Evolutionary conservation across 2,329 filamentous ascomycete genomes (phyloP), one percentile per base, ranked within the genome.

Genomic region (Simplicillium sp.): DNA sequence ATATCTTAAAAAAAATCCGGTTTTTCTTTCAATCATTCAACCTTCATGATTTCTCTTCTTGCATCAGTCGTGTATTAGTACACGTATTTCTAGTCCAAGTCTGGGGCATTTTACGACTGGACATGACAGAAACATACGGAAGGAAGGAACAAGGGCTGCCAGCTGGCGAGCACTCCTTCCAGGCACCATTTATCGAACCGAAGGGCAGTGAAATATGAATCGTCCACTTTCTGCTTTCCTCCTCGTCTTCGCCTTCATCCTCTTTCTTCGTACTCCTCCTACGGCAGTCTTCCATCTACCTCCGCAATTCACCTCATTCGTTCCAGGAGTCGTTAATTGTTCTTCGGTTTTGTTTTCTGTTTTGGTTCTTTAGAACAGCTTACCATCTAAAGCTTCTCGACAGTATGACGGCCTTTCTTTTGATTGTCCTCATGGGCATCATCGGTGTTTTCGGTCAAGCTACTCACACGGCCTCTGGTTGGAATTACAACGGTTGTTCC

Each of bases 401-500:
- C 44, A 46, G 35, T 28, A 44, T 44, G 42, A n/a, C 31, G 32
- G 36, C 39, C 41, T 38, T 39, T 29, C 25, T 37, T 37, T 36
- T 46, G 29, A 33, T 46, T 28, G 37, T 35, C 39, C 36, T 44
- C 38, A 34, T 39, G 36, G 40, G 36, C 20, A 36, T 41, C 17
- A 34, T 40, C 28, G 31, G 34, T 29, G 42, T 36, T n/a, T 36
- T 41, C 34, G 39, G 29, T 51, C 52, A 15, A 44, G 45, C 32
- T 36, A 25, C 44, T 35, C 40, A 43, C 29, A 40, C 34, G 29
- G 48, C 50, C 11, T 45, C 48, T 18, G 44, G 50, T 1, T 58
- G 54, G 35, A 43, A 47, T 7, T 56, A 56, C 36, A 46, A 48
- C 6, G 56, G 54, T 35, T 59, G 56, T 37, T 50, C 54, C 14